phyloP scores from a whole-genome alignment of 208 protist genomes.

The Trypanosoma vivax region DNA sequence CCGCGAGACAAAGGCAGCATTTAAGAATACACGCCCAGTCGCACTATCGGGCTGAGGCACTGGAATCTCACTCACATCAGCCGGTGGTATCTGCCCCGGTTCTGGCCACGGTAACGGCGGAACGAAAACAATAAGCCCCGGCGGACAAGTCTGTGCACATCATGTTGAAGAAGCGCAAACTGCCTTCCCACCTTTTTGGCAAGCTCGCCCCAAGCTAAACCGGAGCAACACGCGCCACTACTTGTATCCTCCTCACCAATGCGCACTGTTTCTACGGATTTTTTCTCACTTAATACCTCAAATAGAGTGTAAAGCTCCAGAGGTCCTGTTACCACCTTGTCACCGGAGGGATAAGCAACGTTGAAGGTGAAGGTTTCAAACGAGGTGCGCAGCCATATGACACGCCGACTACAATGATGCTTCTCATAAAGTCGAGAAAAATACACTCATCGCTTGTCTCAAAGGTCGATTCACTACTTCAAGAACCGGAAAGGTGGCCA shows the following conservation, averaged over 20 bases:
- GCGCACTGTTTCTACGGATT: neutral
- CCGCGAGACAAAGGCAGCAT: slow-evolving; percentile 27
- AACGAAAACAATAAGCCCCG: too few species aligned
- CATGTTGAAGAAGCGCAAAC: too few species aligned
- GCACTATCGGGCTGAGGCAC: too few species aligned
- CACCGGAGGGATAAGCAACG: slow-evolving; percentile 8
- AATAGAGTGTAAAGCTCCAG: slow-evolving; percentile 14
- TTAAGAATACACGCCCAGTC: slow-evolving; percentile 9
- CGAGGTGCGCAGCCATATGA: slow-evolving; percentile 14
- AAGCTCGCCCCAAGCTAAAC: too few species aligned
- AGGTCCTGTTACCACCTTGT: slow-evolving; percentile 2
- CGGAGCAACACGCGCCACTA: neutral
- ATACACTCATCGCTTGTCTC: slow-evolving; percentile 1
- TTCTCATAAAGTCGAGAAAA: slow-evolving; percentile 1
- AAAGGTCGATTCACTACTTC: neutral
- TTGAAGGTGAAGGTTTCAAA: slow-evolving; percentile 12
- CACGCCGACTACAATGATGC: slow-evolving; percentile 2
- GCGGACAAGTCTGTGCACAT: too few species aligned
- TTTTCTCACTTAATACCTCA: neutral
- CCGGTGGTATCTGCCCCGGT: too few species aligned
- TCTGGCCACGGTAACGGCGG: too few species aligned
- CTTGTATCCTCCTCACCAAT: neutral
- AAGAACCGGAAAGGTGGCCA: slow-evolving; percentile 13
- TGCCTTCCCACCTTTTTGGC: too few species aligned
- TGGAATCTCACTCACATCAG: too few species aligned